Evolutionary conservation across 2,329 filamentous ascomycete genomes (phyloP).

Genomic region (Stemphylium lycopersici): DNA sequence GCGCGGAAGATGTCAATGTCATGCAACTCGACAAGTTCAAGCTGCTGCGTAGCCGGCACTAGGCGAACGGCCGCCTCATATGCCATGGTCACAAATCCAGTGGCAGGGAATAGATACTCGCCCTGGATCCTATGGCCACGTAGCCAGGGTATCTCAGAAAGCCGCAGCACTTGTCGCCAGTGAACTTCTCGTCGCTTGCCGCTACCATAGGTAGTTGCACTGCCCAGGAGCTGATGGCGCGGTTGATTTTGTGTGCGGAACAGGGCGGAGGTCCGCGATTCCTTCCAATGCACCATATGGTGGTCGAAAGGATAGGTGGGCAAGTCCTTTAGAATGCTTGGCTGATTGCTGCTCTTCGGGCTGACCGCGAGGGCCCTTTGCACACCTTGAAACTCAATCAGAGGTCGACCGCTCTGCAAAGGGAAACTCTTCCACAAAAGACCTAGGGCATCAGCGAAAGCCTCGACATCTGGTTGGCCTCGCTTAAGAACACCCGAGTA

Average conservation of each 20-base stretch:
- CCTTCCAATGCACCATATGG: neutral
- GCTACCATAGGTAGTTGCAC: too few relatives aligned
- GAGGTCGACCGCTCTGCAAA: neutral
- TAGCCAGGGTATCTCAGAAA: neutral
- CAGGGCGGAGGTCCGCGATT: neutral
- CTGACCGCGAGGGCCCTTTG: neutral
- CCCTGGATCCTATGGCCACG: neutral
- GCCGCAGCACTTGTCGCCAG: neutral
- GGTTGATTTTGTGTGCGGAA: neutral
- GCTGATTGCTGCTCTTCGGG: slow-evolving; percentile 10
- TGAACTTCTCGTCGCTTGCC: too few relatives aligned
- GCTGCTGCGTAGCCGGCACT: neutral
- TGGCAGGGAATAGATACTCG: neutral
- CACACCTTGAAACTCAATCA: slow-evolving; percentile 18
- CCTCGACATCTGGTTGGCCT: slow-evolving; percentile 21
- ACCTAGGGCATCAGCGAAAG: slow-evolving; percentile 22
- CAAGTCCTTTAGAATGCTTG: neutral
- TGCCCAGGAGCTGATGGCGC: neutral
- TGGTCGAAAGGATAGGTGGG: neutral
- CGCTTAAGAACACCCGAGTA: slow-evolving; percentile 12
- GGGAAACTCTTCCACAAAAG: slow-evolving; percentile 8
- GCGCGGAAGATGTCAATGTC: neutral
- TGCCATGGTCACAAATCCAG: neutral
- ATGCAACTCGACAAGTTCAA: neutral
- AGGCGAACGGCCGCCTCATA: neutral